Evolutionary conservation across 169 alveolate genomes (phyloP).

Genomic region (Cryptosporidium baileyi): DNA sequence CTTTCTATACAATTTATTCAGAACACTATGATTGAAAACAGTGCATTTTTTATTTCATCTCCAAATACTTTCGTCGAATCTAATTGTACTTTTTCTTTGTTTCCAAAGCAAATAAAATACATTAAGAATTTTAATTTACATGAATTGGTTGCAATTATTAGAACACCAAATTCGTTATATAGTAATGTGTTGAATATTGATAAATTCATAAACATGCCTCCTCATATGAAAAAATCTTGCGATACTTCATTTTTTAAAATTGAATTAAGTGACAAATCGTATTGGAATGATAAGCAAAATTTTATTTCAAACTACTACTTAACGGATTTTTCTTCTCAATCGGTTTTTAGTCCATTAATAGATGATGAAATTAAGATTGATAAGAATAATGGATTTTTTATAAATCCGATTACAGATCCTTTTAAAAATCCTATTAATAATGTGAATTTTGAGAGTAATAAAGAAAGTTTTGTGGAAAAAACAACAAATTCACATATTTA

Average conservation of each 20-base stretch:
- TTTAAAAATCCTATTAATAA: not conserved
- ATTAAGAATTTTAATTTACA: not conserved
- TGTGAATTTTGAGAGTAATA: not conserved
- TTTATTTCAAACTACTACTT: not conserved
- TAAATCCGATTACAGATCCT: slow-evolving; percentile 1
- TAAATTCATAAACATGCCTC: slow-evolving; percentile 34
- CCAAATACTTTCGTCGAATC: not conserved
- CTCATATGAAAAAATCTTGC: slow-evolving; percentile 37
- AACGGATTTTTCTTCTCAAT: not conserved
- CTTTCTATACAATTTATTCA: slow-evolving; percentile 53
- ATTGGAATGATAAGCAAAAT: slow-evolving; percentile 48
- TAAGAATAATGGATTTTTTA: not conserved
- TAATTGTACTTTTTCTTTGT: slow-evolving; percentile 7
- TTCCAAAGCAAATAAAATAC: slow-evolving; percentile 1
- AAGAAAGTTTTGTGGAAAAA: not conserved
- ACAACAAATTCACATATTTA: not conserved
- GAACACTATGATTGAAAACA: slow-evolving; percentile 1
- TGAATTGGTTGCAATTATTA: slow-evolving; percentile 21
- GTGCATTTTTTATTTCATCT: slow-evolving; percentile 13
- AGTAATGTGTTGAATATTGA: slow-evolving; percentile 9
- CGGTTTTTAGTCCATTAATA: not conserved
- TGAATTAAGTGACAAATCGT: slow-evolving; percentile 36
- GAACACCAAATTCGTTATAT: slow-evolving; percentile 34
- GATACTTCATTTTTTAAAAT: slow-evolving; percentile 18
- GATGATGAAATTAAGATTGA: not conserved